Evolutionary conservation across 768 basidiomycete genomes (phyloP).

Genomic region (Tulasnella sp.): DNA sequence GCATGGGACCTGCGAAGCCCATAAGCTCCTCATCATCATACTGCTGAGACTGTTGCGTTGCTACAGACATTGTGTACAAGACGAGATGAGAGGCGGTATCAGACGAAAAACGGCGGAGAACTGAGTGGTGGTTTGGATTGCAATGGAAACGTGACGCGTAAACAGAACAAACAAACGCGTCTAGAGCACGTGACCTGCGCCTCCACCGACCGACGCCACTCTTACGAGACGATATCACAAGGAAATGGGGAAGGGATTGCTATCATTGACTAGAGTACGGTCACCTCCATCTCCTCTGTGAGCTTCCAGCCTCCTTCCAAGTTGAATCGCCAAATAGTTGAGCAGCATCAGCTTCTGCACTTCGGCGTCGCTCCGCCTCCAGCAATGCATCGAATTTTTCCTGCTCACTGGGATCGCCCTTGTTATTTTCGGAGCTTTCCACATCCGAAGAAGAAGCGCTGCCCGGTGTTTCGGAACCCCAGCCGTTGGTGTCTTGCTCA

Average conservation of each 20-base stretch:
- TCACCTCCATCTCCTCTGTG: constrained; percentile 4
- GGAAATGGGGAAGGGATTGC: not conserved
- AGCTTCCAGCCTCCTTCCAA: not conserved
- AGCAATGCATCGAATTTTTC: constrained; percentile 57
- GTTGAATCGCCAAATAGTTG: not conserved
- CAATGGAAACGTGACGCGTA: not conserved
- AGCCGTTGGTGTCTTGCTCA: not conserved
- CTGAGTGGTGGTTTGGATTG: constrained; percentile 9
- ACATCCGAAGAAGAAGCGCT: not conserved
- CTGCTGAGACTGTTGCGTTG: constrained; percentile 37
- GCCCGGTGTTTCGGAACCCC: not conserved
- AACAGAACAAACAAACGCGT: constrained; percentile 14
- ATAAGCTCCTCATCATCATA: constrained; percentile 52
- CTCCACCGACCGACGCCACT: not conserved
- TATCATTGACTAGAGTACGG: not conserved
- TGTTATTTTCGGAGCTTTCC: not conserved
- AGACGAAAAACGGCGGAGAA: not conserved
- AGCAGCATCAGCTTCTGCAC: constrained; percentile 19
- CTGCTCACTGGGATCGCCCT: constrained; percentile 49
- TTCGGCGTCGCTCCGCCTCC: constrained; percentile 52
- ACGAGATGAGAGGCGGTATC: not conserved
- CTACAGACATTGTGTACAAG: constrained; percentile 52
- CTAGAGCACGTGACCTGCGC: not conserved
- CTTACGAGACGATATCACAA: not conserved
- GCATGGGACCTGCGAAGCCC: constrained; percentile 71